Base-by-base conservation (phyloP, 2,329 filamentous ascomycete species). In the Periconia macrospinosa region DNA sequence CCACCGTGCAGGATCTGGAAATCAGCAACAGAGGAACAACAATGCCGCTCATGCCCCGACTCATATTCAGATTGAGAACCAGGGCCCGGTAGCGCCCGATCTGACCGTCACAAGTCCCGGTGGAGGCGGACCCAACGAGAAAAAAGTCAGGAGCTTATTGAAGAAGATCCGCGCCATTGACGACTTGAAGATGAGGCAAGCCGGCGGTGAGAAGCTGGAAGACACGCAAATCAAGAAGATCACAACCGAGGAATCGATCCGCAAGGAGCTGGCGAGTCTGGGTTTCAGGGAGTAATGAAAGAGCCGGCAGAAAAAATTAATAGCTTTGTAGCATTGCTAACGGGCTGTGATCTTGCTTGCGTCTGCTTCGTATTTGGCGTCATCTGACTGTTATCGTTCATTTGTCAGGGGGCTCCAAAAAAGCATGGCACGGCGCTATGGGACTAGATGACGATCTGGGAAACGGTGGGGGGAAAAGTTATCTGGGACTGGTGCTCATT, bases 151-250 rank as follows among this genome's bases (percentile, higher is more conserved):
- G 52, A 91, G 91, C 55, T 82, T 99, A 58, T 83, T 96, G 73
- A 99, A 99, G 85, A 99, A 99, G 83, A 89, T 99, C 58, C 86
- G 94, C 18, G 94, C 94, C 11, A 99, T 99, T 70, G 94, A 99
- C 71, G 94, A 99, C 73, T 79, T 99, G 57, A 96, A 97, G 81
- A 97, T 97, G 92, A 86, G 94, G 52, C 86, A 92, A 62, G 94
- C 93, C 2, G 88, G 89, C 33, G 93, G 93, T 6, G 94, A 99
- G 82, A 97, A 97, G 82, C 79, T 99, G 56, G 94, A 99, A 78
- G 93, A 97, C 70, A 99, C 94, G 30, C 94, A 99, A 79, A 86
- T 99, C 76, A 95, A 96, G 83, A 99, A 99, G 84, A 99, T 99
- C 66, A 84, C 86, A 52, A 97, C 92, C 19, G 96, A 97, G 79